A percentile compares a stretch with the other conserved stretches of the same genome.
Conservation (phyloP, 495 filamentous ascomycete species). For the Lasiosphaeriaceae sp. region DNA sequence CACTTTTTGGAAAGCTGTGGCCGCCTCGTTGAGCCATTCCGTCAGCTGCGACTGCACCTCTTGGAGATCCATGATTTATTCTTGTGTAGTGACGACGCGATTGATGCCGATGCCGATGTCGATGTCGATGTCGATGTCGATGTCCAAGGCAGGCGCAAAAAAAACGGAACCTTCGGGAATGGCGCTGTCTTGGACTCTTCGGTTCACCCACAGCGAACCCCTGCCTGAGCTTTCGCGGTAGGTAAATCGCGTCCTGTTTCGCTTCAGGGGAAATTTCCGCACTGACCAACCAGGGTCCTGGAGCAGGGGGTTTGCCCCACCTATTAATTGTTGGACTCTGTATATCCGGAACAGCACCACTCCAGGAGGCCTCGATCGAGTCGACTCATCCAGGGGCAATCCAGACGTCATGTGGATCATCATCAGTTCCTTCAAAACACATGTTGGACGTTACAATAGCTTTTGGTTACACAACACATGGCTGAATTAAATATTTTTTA, state of each 20-base stretch:
- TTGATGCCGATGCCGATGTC: not conserved
- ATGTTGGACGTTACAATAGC: too few relatives aligned
- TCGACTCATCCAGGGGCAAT: too few relatives aligned
- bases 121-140: not conserved
- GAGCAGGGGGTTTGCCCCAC: too few relatives aligned
- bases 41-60: constrained; percentile 70
- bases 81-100: not conserved
- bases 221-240: too few relatives aligned
- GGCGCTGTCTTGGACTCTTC: not conserved
- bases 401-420: too few relatives aligned
- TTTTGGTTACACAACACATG: too few relatives aligned
- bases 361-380: too few relatives aligned
- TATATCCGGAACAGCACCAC: too few relatives aligned
- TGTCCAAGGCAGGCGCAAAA: not conserved
- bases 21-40: constrained; percentile 61
- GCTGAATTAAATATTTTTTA: too few relatives aligned
- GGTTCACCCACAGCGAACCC: not conserved
- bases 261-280: not conserved
- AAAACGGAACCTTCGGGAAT: not conserved
- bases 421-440: too few relatives aligned
- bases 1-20: constrained; percentile 74
- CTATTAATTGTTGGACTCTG: too few relatives aligned
- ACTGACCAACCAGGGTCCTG: not conserved
- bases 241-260: not conserved
- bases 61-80: constrained; percentile 66